Conservation (phyloP, 2,329 filamentous ascomycete genomes). For the Neurospora sp. region DNA sequence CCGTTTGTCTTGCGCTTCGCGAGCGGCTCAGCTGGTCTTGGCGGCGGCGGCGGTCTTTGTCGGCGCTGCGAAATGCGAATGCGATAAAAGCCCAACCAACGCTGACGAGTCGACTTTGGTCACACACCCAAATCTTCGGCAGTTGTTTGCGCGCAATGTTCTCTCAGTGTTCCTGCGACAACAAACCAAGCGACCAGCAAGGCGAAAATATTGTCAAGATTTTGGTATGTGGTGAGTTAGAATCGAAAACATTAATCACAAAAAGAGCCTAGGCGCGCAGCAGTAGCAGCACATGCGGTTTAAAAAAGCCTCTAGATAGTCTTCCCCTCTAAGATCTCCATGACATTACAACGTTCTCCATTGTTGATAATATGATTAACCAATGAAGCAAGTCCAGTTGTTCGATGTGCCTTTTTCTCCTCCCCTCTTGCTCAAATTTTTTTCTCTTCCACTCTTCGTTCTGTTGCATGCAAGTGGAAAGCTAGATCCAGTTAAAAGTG, state of each 20-base stretch:
- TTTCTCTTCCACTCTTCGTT: not conserved
- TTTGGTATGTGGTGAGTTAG: not conserved
- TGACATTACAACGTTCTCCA: not conserved
- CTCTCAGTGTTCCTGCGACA: not conserved
- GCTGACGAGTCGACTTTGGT: not conserved
- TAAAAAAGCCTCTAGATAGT: not conserved
- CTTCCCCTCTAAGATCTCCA: not conserved
- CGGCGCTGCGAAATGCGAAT: not conserved
- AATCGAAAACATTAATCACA: not conserved
- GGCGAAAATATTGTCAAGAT: not conserved
- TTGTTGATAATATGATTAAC: not conserved
- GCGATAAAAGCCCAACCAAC: not conserved
- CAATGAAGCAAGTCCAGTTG: not conserved
- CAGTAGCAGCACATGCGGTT: not conserved
- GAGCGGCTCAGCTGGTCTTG: not conserved
- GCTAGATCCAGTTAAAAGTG: not conserved
- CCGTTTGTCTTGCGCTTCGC: not conserved
- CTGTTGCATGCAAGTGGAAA: not conserved
- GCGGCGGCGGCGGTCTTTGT: not conserved
- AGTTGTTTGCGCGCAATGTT: not conserved
- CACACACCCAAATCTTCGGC: not conserved
- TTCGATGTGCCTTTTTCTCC: not conserved
- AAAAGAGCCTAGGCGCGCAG: not conserved
- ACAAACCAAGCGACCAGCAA: not conserved
- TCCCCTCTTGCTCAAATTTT: not conserved